Base-by-base conservation (phyloP, 257 asterid genomes). In the Orobanche coerulescens region DNA sequence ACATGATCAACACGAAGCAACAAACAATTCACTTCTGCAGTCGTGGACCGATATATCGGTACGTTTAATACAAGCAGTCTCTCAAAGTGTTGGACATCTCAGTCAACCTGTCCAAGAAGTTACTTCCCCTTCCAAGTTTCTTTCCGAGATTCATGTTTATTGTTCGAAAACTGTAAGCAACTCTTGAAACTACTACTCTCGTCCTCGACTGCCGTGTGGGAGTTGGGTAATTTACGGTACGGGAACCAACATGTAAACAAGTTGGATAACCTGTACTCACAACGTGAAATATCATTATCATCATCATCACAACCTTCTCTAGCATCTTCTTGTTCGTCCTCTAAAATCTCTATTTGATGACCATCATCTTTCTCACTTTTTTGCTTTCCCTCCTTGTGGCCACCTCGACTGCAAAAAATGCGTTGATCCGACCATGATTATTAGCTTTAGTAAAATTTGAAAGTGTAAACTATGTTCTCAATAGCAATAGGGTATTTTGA, bases 191-290 rank as follows among this genome's bases (percentile, higher is more conserved):
- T 47, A 53, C 68, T 61, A 36, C 69, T 65, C 42, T 65, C 70
- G 60, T 70, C 74, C 37, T 78, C 73, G 6, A 34, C 28, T 42
- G 43, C 58, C 58, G 28, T 61, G 44, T 74, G 74, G 36, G 85
- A 51, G 70, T 62, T 52, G 5, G 68, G 51, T 68, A 83, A 37
- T 75, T 73, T 87, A 26, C 66, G 78, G 56, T 82, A 79, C 2
- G 86, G 71, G 76, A 81, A 76, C 83, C 84, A 79, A 39, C 85
- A 74, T 71, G 75, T 76, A 20, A 85, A 59, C 61, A 82, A 9
- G 68, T 67, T 73, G 50, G 70, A 62, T 55, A 80, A 52, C 70
- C 66, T 75, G 75, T 65, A 54, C 22, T 77, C 73, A 15, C 77
- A 75, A 36, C 28, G 50, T 37, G 74, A 57, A 6, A 46, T 6